A percentile compares a stretch with the other conserved stretches of the same genome.
phyloP scores from a whole-genome alignment of 2,329 filamentous ascomycete species.

The Chrysoporthe puriensis region DNA sequence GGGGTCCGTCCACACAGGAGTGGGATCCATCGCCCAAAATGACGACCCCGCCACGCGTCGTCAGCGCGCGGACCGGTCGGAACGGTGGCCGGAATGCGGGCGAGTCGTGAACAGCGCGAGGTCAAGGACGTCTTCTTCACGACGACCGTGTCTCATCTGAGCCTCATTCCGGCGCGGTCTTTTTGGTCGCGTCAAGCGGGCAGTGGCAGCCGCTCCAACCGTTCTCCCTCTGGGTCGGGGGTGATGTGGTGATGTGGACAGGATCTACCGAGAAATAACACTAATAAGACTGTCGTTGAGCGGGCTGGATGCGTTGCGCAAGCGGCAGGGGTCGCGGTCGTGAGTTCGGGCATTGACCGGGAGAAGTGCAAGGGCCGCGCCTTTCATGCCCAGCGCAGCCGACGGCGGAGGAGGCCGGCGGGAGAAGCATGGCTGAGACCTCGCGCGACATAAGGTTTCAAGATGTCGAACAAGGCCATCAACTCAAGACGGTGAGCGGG shows the following conservation, averaged over 20 bases:
- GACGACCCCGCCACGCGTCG: constrained; percentile 3
- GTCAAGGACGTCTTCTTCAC: not conserved
- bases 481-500: not conserved
- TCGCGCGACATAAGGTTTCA: not conserved
- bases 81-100: not conserved
- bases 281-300: not conserved
- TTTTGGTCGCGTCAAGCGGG: not conserved
- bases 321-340: not conserved
- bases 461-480: not conserved
- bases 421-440: not conserved
- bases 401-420: not conserved
- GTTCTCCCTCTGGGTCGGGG: not conserved
- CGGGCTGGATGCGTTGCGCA: not conserved
- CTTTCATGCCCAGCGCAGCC: not conserved
- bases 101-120: not conserved
- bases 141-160: not conserved
- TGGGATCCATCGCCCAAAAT: not conserved
- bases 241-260: not conserved
- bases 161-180: constrained; percentile 4
- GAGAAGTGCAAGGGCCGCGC: constrained; percentile 2
- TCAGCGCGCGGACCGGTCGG: not conserved
- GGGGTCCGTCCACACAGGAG: not conserved
- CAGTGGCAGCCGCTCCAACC: not conserved
- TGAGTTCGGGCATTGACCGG: constrained; percentile 1
- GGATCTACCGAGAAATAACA: not conserved